Conservation (phyloP, 1,139 yeast genomes). For the Suhomyces yuchorum region DNA sequence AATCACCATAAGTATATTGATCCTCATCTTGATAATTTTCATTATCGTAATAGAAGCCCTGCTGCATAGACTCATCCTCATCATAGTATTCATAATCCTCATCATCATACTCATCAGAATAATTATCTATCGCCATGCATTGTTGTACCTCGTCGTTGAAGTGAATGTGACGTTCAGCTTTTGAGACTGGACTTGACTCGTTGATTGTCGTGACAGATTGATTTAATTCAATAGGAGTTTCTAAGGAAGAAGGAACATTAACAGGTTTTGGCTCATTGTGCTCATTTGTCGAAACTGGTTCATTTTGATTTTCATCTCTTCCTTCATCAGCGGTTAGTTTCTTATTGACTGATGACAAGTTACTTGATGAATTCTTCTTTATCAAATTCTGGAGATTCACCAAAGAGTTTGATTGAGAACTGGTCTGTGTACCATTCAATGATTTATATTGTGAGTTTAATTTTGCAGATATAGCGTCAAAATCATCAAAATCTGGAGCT, state of each 20-base stretch:
- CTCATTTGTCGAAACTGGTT: neutral
- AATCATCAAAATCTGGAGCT: conserved; percentile 54
- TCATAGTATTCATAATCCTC: conserved; percentile 26
- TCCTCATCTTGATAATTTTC: conserved; percentile 4
- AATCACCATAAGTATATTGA: conserved; percentile 10
- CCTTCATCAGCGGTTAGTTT: neutral
- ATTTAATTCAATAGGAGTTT: neutral
- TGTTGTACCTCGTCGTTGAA: conserved; percentile 93
- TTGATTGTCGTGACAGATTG: neutral
- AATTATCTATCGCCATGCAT: conserved; percentile 69
- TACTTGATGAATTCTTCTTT: conserved; percentile 13
- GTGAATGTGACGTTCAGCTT: conserved; percentile 69
- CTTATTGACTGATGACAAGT: conserved; percentile 6
- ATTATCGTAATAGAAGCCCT: conserved; percentile 14
- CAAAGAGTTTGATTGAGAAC: conserved; percentile 21
- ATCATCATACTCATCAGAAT: conserved; percentile 35
- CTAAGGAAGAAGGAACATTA: neutral
- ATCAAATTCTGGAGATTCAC: conserved; percentile 20
- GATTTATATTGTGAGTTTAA: conserved; percentile 58
- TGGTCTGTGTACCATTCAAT: conserved; percentile 17
- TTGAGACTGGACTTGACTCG: conserved; percentile 10
- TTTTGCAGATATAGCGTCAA: conserved; percentile 58
- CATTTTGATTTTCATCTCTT: neutral
- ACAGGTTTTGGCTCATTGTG: neutral
- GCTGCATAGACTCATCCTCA: conserved; percentile 18